Conservation (phyloP, 2,329 filamentous ascomycete genomes). For the Gyromitra esculenta region DNA sequence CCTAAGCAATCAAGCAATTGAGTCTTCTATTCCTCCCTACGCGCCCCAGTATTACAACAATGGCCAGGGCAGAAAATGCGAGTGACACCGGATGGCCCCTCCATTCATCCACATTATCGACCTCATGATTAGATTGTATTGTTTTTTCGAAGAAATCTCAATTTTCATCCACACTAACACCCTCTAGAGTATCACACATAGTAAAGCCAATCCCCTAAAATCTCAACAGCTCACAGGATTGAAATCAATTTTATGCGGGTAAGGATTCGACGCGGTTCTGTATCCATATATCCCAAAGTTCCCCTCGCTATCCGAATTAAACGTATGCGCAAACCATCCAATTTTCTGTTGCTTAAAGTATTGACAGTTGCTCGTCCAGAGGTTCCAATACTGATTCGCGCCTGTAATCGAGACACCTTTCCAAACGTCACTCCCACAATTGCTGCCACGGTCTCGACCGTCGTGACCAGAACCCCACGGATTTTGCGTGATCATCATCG, state of each 20-base stretch:
- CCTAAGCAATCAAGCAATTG: no score
- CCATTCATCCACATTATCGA: no score
- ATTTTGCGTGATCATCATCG: slow-evolving; percentile 41
- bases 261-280: background rate
- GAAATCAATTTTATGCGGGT: slow-evolving; percentile 20
- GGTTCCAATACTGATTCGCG: slow-evolving; percentile 27
- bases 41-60: no score
- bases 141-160: no score
- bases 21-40: no score
- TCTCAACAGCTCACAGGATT: slow-evolving; percentile 10
- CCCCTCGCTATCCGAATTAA: slow-evolving; percentile 32
- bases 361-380: slow-evolving; percentile 31
- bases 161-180: no score
- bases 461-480: slow-evolving; percentile 30
- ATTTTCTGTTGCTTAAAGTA: slow-evolving; percentile 33
- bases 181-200: background rate
- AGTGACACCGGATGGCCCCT: no score
- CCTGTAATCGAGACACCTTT: slow-evolving; percentile 25
- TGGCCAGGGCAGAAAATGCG: no score
- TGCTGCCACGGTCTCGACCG: slow-evolving; percentile 34
- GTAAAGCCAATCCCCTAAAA: background rate
- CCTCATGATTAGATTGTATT: no score
- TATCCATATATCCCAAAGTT: slow-evolving; percentile 38
- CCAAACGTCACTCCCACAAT: slow-evolving; percentile 30
- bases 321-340: slow-evolving; percentile 41